Conservation (phyloP, 495 filamentous ascomycete genomes). For the Podospora conica region DNA sequence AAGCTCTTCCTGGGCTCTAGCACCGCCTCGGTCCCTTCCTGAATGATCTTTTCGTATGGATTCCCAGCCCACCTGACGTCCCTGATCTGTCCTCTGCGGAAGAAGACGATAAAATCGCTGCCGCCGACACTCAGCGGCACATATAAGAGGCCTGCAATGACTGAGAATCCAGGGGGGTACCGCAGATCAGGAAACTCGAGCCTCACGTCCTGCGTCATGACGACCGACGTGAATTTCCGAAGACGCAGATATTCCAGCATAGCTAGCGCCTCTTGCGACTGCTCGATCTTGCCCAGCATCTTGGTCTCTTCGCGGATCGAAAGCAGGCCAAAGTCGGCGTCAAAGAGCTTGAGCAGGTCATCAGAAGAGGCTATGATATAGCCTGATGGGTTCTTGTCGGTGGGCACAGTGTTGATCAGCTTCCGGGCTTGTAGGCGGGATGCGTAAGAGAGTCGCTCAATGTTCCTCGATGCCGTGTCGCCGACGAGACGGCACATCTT, state of each 20-base stretch:
- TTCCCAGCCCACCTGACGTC: constrained; percentile 93
- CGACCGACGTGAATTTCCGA: constrained; percentile 67
- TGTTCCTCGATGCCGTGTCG: constrained; percentile 80
- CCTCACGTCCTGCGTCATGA: constrained; percentile 69
- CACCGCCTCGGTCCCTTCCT: constrained; percentile 60
- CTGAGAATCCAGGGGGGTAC: constrained; percentile 72
- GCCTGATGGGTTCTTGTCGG: constrained; percentile 76
- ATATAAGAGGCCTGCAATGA: constrained; percentile 75
- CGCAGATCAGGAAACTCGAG: constrained; percentile 78
- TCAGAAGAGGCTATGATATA: constrained; percentile 91
- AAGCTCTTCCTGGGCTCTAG: constrained; percentile 75
- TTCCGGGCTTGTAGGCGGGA: constrained; percentile 77
- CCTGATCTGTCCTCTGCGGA: constrained; percentile 68
- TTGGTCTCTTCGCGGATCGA: constrained; percentile 87
- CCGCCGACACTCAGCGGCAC: constrained; percentile 76
- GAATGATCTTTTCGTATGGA: constrained; percentile 74
- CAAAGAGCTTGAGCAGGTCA: constrained; percentile 77
- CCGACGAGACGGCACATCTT: constrained; percentile 93
- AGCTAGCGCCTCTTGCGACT: constrained; percentile 78
- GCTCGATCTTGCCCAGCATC: constrained; percentile 66
- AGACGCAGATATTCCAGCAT: constrained; percentile 82
- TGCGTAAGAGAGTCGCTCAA: constrained; percentile 83
- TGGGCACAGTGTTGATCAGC: constrained; percentile 72
- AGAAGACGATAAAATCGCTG: constrained; percentile 86
- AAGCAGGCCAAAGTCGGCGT: constrained; percentile 81